Base-by-base conservation (phyloP, 805 yeast species). In the Kuraishia hungarica region DNA sequence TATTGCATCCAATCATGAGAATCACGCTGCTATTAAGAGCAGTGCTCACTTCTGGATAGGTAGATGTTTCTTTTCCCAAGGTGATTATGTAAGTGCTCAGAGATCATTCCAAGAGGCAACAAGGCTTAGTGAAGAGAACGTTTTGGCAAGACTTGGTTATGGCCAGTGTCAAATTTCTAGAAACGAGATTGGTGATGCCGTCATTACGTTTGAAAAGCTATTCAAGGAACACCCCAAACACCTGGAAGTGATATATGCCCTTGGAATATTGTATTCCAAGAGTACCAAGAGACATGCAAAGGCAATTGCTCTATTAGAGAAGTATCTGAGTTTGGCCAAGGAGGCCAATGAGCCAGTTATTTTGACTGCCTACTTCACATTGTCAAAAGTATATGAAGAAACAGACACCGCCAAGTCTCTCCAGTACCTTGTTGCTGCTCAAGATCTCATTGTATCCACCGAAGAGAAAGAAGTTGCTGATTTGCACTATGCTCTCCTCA, bases 11-110 rank as follows among this genome's bases (percentile, higher is more conserved):
- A 61, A 65, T 26, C 62, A 76, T 0, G 70, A 68, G 22, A 11
- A 28, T 15, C 29, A 49, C 8, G 56, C 75, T 2, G 68, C 70
- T 23, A 66, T 84, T 2, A 63, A 74, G 22, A 79, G 87, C 35
- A 92, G 87, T 59, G 83, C 89, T 1, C 69, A 79, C 52, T 88
- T 88, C 62, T 94, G 97, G 98, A 75, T 84, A 55, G 99, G 90
- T 2, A 80, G 98, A 67, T 84, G 87, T 19, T 75, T 81, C 52
- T 92, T 85, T 61, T 76, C 75, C 6, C 67, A 77, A 26, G 71
- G 73, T 1, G 89, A 91, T 62, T 82, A 75, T 63, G 79, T 81
- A n/a, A 79, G 79, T 57, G 86, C 98, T 0, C 88, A 89, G 62
- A 79, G 78, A 55, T 73, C 77, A 62, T 93, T 89, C 67, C 84